These are phyloP conservation scores for Chaetomiaceae sp. DNA, from an alignment of 2,329 filamentous ascomycete genomes.

Conservation along the genomic window DNA sequence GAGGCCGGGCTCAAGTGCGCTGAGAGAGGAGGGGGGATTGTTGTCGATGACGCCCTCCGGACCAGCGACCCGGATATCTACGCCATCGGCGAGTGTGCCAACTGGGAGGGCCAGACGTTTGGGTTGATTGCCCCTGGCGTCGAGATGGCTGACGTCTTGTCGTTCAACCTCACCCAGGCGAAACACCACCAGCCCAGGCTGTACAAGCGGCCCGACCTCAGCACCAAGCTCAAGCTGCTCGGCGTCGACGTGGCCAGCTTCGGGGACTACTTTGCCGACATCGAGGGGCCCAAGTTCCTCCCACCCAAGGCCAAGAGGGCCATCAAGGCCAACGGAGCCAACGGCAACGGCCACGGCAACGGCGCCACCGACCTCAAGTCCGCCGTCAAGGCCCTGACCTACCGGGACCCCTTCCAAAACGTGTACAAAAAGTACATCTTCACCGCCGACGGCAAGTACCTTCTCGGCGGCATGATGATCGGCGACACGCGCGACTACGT, in stretches of 20 bases:
- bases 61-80: constrained; percentile 73
- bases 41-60: constrained; percentile 61
- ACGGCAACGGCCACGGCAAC: constrained; percentile 16
- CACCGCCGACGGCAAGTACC: constrained; percentile 81
- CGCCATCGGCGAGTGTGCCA: constrained; percentile 86
- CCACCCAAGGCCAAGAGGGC: constrained; percentile 48
- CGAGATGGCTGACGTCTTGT: constrained; percentile 87
- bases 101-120: constrained; percentile 81
- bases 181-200: constrained; percentile 62
- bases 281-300: constrained; percentile 73
- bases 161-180: constrained; percentile 86
- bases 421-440: constrained; percentile 95
- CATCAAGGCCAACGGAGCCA: constrained; percentile 27
- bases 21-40: constrained; percentile 69
- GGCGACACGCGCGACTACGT: constrained; percentile 88
- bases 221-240: constrained; percentile 85
- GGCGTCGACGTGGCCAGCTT: constrained; percentile 91
- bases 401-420: constrained; percentile 81
- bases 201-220: constrained; percentile 81
- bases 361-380: constrained; percentile 26
- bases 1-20: constrained; percentile 67
- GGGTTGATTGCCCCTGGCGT: constrained; percentile 85
- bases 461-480: constrained; percentile 97
- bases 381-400: constrained; percentile 77
- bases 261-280: constrained; percentile 88